Evolutionary conservation across 2,329 filamentous ascomycete species (phyloP).

Genomic region (Ascochyta rabiei): DNA sequence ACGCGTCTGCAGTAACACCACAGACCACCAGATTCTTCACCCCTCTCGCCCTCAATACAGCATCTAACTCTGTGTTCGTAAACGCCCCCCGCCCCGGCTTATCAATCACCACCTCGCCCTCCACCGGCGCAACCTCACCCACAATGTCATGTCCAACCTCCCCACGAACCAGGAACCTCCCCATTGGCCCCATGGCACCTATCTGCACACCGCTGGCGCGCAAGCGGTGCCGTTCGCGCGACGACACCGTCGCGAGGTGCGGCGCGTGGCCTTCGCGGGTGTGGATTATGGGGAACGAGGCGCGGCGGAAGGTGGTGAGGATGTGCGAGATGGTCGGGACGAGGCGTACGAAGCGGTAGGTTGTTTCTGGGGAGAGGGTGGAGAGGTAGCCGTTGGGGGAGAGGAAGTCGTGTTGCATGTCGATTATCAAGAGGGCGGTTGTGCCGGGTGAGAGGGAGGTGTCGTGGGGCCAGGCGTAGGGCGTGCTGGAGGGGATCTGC

Average conservation of each 20-base stretch:
- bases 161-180: constrained; percentile 64
- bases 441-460: constrained; percentile 47
- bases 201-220: constrained; percentile 61
- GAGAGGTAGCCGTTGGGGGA: constrained; percentile 57
- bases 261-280: constrained; percentile 61
- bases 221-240: constrained; percentile 60
- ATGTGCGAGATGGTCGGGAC: constrained; percentile 52
- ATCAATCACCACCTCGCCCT: constrained; percentile 58
- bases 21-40: constrained; percentile 60
- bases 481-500: constrained; percentile 33
- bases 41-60: constrained; percentile 57
- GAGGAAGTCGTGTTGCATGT: constrained; percentile 63
- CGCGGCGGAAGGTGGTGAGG: constrained; percentile 50
- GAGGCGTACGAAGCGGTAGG: constrained; percentile 49
- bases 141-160: constrained; percentile 64
- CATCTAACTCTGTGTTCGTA: constrained; percentile 60
- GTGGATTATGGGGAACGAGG: constrained; percentile 54
- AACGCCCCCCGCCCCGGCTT: constrained; percentile 62
- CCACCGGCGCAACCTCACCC: constrained; percentile 57
- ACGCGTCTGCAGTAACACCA: constrained; percentile 63
- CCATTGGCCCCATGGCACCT: constrained; percentile 59
- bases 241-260: constrained; percentile 62
- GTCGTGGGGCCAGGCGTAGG: constrained; percentile 53
- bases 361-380: constrained; percentile 54
- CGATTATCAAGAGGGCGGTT: constrained; percentile 61